These are phyloP conservation scores for Petrea volubilis DNA, from an alignment of 257 asterid species.

Conservation along the genomic window DNA sequence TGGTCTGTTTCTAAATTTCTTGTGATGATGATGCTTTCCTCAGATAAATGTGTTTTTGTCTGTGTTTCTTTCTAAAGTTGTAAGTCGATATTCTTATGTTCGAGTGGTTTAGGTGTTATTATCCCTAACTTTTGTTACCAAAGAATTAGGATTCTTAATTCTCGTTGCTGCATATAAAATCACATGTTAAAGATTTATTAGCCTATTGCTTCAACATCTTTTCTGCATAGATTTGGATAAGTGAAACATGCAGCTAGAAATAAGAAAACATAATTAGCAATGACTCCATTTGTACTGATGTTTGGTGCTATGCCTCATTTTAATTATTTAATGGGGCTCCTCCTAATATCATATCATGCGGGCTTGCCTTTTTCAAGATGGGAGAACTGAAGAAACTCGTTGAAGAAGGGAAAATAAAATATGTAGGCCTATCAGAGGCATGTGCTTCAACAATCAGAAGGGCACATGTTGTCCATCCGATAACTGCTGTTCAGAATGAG, in stretches of 20 bases:
- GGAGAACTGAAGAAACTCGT: constrained; percentile 73
- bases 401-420: constrained; percentile 72
- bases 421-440: constrained; percentile 78
- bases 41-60: no score
- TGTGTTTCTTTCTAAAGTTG: no score
- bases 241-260: background rate
- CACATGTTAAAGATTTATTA: background rate
- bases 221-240: background rate
- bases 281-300: background rate
- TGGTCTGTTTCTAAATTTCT: no score
- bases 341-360: background rate
- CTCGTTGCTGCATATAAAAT: no score
- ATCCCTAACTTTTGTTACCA: no score
- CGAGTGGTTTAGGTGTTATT: no score
- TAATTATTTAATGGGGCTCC: background rate
- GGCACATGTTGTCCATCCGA: constrained; percentile 77
- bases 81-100: no score
- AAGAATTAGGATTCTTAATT: no score
- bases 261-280: background rate
- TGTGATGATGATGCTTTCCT: no score
- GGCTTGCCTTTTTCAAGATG: constrained; percentile 35
- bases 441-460: constrained; percentile 68
- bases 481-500: constrained; percentile 65
- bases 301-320: no score
- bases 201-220: background rate